These are phyloP conservation scores for Mycosphaerella arachidis DNA, from an alignment of 2,329 filamentous ascomycete species.

Conservation along the genomic window DNA sequence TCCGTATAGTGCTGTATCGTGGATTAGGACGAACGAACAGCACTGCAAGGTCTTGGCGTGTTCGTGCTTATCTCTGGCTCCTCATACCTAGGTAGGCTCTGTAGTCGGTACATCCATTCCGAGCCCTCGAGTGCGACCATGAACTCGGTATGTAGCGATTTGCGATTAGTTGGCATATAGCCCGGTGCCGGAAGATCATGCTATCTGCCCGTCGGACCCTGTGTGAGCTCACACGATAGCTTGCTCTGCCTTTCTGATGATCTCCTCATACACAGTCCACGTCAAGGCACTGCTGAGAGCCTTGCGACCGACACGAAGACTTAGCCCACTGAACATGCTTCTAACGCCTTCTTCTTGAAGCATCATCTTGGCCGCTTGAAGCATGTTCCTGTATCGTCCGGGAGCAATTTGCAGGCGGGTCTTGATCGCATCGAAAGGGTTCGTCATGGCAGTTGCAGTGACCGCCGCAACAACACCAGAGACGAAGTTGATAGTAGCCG, in stretches of 20 bases:
- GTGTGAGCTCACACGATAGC: constrained; percentile 9
- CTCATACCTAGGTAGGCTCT: neutral
- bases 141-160: neutral
- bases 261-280: constrained; percentile 95
- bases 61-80: too few species aligned
- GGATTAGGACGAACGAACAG: too few species aligned
- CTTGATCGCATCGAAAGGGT: constrained; percentile 96
- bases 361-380: constrained; percentile 73
- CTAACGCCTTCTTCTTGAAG: constrained; percentile 72
- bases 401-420: constrained; percentile 91
- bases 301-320: constrained; percentile 82
- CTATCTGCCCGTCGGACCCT: neutral
- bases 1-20: too few species aligned
- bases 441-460: constrained; percentile 81
- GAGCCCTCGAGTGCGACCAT: neutral
- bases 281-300: constrained; percentile 90
- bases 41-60: too few species aligned
- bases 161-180: neutral
- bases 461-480: constrained; percentile 78
- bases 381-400: constrained; percentile 72
- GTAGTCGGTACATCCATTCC: neutral
- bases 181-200: neutral
- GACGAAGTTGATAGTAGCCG: constrained; percentile 74
- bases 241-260: constrained; percentile 68
- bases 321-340: constrained; percentile 80